Conservation (phyloP, 192 early-diverging fungal genomes). For the Mortierella claussenii region DNA sequence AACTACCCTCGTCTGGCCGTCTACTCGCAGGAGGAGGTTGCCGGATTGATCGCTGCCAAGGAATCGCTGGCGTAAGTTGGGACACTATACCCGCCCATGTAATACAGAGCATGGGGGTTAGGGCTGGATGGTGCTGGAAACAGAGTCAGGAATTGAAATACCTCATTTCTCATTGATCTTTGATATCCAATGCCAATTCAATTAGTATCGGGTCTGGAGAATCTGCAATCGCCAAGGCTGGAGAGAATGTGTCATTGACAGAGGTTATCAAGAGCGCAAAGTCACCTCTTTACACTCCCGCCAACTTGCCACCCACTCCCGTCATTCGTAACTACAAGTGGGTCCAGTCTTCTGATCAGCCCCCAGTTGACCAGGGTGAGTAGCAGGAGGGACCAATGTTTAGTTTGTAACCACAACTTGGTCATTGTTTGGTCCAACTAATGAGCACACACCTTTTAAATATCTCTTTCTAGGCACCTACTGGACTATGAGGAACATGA, state of each 20-base stretch:
- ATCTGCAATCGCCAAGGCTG: slow-evolving; percentile 41
- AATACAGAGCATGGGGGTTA: too few species aligned
- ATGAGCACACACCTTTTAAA: too few species aligned
- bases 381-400: neutral
- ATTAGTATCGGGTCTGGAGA: slow-evolving; percentile 50
- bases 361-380: slow-evolving; percentile 54
- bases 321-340: slow-evolving; percentile 61
- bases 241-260: slow-evolving; percentile 52
- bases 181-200: too few species aligned
- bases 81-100: too few species aligned
- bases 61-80: slow-evolving; percentile 36
- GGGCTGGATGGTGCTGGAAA: too few species aligned
- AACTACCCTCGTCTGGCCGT: slow-evolving; percentile 89
- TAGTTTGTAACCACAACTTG: neutral
- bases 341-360: slow-evolving; percentile 47
- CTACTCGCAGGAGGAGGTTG: slow-evolving; percentile 83
- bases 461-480: slow-evolving; percentile 29
- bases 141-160: too few species aligned
- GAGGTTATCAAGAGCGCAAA: slow-evolving; percentile 62
- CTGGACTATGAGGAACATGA: slow-evolving; percentile 53
- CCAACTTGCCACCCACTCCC: slow-evolving; percentile 68
- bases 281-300: slow-evolving; percentile 61
- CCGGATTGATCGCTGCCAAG: slow-evolving; percentile 64
- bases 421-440: neutral
- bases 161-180: too few species aligned